These are phyloP conservation scores for Hypomyces rosellus DNA, from an alignment of 2,329 filamentous ascomycete species.

Conservation along the genomic window DNA sequence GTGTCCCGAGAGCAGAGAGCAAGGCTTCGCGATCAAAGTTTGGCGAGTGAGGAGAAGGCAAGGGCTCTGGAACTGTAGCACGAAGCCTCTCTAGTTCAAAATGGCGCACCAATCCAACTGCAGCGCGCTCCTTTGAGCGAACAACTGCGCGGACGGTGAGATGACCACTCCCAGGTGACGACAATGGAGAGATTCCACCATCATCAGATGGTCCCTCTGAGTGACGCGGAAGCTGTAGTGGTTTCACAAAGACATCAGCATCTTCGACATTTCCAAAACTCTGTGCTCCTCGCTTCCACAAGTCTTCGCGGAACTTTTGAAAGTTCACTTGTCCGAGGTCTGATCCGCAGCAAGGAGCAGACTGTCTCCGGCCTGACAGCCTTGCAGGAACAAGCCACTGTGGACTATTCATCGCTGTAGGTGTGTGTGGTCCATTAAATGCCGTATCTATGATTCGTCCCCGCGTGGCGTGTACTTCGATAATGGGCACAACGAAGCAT, in stretches of 20 bases:
- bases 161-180: conserved; percentile 5
- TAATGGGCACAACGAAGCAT: background rate
- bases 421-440: background rate
- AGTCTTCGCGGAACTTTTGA: conserved; percentile 17
- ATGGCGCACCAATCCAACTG: conserved; percentile 43
- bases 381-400: background rate
- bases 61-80: conserved; percentile 36
- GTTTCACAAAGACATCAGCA: conserved; percentile 21
- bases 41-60: conserved; percentile 14
- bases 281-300: conserved; percentile 16
- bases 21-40: conserved; percentile 14
- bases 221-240: conserved; percentile 19
- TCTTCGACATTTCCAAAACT: conserved; percentile 13
- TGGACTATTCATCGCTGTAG: background rate
- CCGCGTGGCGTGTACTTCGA: background rate
- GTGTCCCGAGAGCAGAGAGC: conserved; percentile 9
- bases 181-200: background rate
- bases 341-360: background rate
- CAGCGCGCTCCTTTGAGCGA: conserved; percentile 30
- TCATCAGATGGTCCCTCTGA: conserved; percentile 1
- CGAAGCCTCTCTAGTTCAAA: conserved; percentile 45
- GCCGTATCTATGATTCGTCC: background rate
- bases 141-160: conserved; percentile 24
- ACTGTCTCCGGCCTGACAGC: background rate
- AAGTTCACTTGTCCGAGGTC: conserved; percentile 18